A percentile compares a stretch with the other conserved stretches of the same genome.
phyloP scores from a whole-genome alignment of 805 yeast genomes.

The Ogataea pignaliae region DNA sequence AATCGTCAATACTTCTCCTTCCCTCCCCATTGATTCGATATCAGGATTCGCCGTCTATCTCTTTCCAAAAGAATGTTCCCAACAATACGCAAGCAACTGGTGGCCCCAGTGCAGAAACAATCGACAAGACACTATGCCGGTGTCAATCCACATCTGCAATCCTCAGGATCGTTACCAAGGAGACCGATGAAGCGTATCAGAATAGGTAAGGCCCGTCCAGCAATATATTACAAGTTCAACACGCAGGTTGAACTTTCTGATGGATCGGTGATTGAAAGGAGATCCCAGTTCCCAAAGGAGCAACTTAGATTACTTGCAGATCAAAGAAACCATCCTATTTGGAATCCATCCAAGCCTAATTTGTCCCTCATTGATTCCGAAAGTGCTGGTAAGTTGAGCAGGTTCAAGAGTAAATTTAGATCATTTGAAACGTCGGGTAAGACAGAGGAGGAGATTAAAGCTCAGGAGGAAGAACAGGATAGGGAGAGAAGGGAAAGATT shows the following conservation, averaged over 20 bases:
- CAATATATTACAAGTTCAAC: slow-evolving; percentile 87
- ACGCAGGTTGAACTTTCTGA: slow-evolving; percentile 87
- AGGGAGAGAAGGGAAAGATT: slow-evolving; percentile 26
- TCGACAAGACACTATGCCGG: not conserved
- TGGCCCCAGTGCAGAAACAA: too few relatives aligned
- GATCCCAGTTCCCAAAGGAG: slow-evolving; percentile 82
- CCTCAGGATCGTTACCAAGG: slow-evolving; percentile 19
- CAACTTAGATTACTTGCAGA: slow-evolving; percentile 84
- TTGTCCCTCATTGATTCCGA: slow-evolving; percentile 70
- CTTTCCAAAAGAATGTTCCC: too few relatives aligned
- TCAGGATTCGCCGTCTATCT: too few relatives aligned
- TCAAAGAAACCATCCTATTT: slow-evolving; percentile 78
- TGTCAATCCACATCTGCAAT: not conserved
- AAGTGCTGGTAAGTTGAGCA: slow-evolving; percentile 76
- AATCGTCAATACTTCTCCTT: too few relatives aligned
- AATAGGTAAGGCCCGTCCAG: slow-evolving; percentile 88
- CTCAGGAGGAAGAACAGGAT: slow-evolving; percentile 21
- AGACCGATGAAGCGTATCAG: slow-evolving; percentile 67
- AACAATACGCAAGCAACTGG: too few relatives aligned
- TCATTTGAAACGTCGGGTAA: slow-evolving; percentile 38
- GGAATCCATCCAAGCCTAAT: slow-evolving; percentile 87
- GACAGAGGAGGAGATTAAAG: slow-evolving; percentile 26
- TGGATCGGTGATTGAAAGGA: slow-evolving; percentile 82
- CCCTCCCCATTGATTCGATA: too few relatives aligned
- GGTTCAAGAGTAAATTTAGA: slow-evolving; percentile 65